phyloP scores from a whole-genome alignment of 371 early-diverging fungal genomes.

The Coemansia sp. region DNA sequence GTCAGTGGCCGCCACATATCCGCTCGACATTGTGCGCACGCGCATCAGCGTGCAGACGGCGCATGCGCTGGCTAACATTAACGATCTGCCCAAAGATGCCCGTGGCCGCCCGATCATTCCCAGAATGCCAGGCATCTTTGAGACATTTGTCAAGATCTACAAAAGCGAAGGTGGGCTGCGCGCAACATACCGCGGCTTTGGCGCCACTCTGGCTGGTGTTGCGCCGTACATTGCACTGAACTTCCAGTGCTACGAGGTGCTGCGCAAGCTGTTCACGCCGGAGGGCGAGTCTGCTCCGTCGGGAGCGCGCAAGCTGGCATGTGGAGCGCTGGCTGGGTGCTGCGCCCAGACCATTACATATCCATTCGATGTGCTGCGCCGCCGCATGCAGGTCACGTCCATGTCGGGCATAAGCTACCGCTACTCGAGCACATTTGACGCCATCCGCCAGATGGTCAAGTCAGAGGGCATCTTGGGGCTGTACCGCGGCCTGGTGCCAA shows the following conservation, averaged over 20 bases:
- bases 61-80: conserved; percentile 47
- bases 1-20: conserved; percentile 82
- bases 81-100: conserved; percentile 46
- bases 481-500: conserved; percentile 77
- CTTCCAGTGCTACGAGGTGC: conserved; percentile 80
- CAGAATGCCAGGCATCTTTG: conserved; percentile 68
- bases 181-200: conserved; percentile 82
- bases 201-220: conserved; percentile 81
- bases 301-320: conserved; percentile 66
- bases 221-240: conserved; percentile 85
- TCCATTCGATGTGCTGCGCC: conserved; percentile 83
- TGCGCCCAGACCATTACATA: conserved; percentile 89
- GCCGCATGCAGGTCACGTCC: conserved; percentile 85
- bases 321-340: conserved; percentile 88
- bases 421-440: conserved; percentile 77
- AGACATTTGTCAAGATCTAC: conserved; percentile 68
- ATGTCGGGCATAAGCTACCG: conserved; percentile 70
- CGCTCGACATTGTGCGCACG: conserved; percentile 85
- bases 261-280: conserved; percentile 70
- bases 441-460: conserved; percentile 63
- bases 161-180: conserved; percentile 73
- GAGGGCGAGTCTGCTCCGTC: conserved; percentile 62
- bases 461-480: conserved; percentile 76
- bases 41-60: conserved; percentile 77
- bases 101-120: conserved; percentile 53